These are phyloP conservation scores for Akanthomyces dipterigenus DNA, from an alignment of 2,329 filamentous ascomycete genomes.

Conservation along the genomic window DNA sequence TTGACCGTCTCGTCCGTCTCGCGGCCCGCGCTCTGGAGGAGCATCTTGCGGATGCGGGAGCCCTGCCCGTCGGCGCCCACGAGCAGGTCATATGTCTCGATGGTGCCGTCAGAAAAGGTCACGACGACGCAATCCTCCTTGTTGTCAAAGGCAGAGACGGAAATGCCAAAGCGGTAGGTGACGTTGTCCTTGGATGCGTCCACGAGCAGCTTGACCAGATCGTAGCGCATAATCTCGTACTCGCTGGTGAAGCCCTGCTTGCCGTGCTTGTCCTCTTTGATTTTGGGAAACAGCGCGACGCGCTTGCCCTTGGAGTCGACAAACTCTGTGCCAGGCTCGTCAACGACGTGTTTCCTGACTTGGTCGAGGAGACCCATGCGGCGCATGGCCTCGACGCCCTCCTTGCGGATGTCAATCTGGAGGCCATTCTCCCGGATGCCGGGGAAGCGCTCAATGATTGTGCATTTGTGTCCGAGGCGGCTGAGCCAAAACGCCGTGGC, in stretches of 20 bases:
- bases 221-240: slow-evolving; percentile 54
- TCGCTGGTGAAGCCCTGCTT: slow-evolving; percentile 44
- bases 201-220: slow-evolving; percentile 44
- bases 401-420: slow-evolving; percentile 39
- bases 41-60: slow-evolving; percentile 36
- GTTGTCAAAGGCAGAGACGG: slow-evolving; percentile 23
- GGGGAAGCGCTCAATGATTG: slow-evolving; percentile 34
- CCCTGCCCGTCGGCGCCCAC: slow-evolving; percentile 48
- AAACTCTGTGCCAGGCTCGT: slow-evolving; percentile 42
- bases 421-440: slow-evolving; percentile 33
- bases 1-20: not conserved
- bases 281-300: slow-evolving; percentile 33
- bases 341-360: slow-evolving; percentile 30
- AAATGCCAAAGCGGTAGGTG: slow-evolving; percentile 22
- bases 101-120: slow-evolving; percentile 34
- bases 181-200: slow-evolving; percentile 26
- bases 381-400: slow-evolving; percentile 31
- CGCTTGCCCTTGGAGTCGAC: slow-evolving; percentile 33
- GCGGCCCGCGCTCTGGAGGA: slow-evolving; percentile 19
- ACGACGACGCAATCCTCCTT: slow-evolving; percentile 13
- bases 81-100: slow-evolving; percentile 38
- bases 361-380: slow-evolving; percentile 33
- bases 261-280: slow-evolving; percentile 31
- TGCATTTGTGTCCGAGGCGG: slow-evolving; percentile 30
- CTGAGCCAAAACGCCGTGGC: slow-evolving; percentile 36